phyloP scores from a whole-genome alignment of 2,329 filamentous ascomycete species.

The Elsinoe fawcettii region DNA sequence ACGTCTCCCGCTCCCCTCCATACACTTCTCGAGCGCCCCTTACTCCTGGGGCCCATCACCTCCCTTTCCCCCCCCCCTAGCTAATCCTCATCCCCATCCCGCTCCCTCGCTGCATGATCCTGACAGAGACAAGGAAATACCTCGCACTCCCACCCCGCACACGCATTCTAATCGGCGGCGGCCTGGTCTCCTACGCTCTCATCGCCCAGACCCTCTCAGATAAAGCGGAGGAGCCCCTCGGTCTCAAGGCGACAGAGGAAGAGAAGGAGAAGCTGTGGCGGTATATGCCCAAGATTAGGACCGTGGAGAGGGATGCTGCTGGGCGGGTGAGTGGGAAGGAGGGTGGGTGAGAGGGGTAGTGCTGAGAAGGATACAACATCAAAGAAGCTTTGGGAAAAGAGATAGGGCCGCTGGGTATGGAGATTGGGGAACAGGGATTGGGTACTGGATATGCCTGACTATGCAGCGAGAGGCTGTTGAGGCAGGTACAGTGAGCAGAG shows the following conservation, averaged over 20 bases:
- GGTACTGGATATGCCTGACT: too few species aligned
- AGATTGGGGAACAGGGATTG: too few species aligned
- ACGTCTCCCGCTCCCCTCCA: neutral
- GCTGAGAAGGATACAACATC: neutral
- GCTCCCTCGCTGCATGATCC: slow-evolving; percentile 22
- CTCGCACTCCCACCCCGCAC: slow-evolving; percentile 62
- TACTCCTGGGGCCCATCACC: too few species aligned
- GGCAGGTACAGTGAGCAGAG: too few species aligned
- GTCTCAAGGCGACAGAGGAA: slow-evolving; percentile 62
- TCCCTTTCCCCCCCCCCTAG: too few species aligned
- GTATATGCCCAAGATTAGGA: slow-evolving; percentile 54
- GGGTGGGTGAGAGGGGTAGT: neutral
- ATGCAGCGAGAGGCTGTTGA: too few species aligned
- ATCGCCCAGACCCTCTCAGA: slow-evolving; percentile 68
- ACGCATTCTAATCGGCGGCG: slow-evolving; percentile 62
- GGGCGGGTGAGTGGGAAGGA: slow-evolving; percentile 16
- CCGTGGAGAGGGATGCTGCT: slow-evolving; percentile 45
- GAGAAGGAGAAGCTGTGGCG: slow-evolving; percentile 61
- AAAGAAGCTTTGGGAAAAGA: too few species aligned
- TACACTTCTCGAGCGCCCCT: neutral
- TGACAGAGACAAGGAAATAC: slow-evolving; percentile 39
- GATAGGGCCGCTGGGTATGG: too few species aligned
- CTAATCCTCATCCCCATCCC: too few species aligned
- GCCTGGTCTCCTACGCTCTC: slow-evolving; percentile 67
- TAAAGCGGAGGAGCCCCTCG: slow-evolving; percentile 63